Conservation (phyloP, 306 rosid species). For the Echinosophora koreensis region DNA sequence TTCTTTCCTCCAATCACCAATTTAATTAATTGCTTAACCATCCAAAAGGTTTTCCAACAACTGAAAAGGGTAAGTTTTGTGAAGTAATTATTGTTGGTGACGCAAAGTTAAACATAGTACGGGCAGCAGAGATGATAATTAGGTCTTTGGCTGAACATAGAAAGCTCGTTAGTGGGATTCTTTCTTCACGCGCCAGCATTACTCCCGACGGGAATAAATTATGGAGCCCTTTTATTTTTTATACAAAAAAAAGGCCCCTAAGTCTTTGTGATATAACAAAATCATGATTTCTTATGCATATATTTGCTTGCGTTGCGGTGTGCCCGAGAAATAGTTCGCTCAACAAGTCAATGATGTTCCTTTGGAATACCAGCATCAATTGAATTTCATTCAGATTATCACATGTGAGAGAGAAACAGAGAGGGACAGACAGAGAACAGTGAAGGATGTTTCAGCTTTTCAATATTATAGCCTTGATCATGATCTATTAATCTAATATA, state of each 20-base stretch:
- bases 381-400: conserved; percentile 56
- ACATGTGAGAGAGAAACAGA: conserved; percentile 55
- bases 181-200: conserved; percentile 49
- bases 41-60: neutral
- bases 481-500: neutral
- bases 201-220: conserved; percentile 23
- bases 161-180: conserved; percentile 39
- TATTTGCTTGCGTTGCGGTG: conserved; percentile 57
- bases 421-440: neutral
- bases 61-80: neutral
- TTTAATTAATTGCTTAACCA: neutral
- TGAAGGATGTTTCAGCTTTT: conserved; percentile 29
- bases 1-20: neutral
- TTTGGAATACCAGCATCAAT: conserved; percentile 53
- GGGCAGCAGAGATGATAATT: conserved; percentile 43
- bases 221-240: neutral
- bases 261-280: conserved; percentile 16
- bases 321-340: conserved; percentile 56
- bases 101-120: conserved; percentile 30
- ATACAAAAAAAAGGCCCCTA: neutral
- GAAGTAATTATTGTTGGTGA: conserved; percentile 33
- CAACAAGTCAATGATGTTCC: conserved; percentile 66
- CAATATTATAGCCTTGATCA: neutral
- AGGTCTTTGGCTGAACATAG: conserved; percentile 42
- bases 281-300: conserved; percentile 15